Conservation (phyloP, 1,284 basidiomycete genomes). For the Ceratobasidium sp. region DNA sequence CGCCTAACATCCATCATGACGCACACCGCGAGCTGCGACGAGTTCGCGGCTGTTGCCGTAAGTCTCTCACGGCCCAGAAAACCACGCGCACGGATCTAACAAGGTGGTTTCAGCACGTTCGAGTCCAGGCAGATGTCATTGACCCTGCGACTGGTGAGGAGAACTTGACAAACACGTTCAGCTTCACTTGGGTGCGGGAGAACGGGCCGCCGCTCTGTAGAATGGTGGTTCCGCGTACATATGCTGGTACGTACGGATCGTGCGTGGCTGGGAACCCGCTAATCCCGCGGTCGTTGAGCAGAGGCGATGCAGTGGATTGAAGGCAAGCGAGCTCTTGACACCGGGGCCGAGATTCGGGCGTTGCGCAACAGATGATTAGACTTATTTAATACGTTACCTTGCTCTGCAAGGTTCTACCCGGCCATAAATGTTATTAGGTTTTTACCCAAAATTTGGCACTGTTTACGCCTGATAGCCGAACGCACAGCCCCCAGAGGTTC, state of each 20-base stretch:
- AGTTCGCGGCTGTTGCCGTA: slow-evolving; percentile 62
- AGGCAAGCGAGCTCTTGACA: slow-evolving; percentile 69
- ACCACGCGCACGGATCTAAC: slow-evolving; percentile 44
- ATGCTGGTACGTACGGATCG: slow-evolving; percentile 59
- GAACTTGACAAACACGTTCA: slow-evolving; percentile 72
- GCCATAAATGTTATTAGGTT: too few species aligned
- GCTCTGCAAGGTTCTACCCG: too few species aligned
- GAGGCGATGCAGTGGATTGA: slow-evolving; percentile 86
- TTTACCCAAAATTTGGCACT: too few species aligned
- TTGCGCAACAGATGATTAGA: slow-evolving; percentile 45
- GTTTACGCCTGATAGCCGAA: too few species aligned
- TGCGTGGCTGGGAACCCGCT: not conserved
- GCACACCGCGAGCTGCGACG: slow-evolving; percentile 58
- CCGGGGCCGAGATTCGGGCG: slow-evolving; percentile 64
- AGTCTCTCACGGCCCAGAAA: slow-evolving; percentile 48
- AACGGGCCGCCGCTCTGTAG: slow-evolving; percentile 56
- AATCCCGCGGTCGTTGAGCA: slow-evolving; percentile 48
- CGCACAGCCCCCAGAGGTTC: too few species aligned
- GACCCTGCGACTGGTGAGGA: slow-evolving; percentile 73
- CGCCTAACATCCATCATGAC: slow-evolving; percentile 72
- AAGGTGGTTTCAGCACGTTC: slow-evolving; percentile 62
- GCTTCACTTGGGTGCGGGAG: slow-evolving; percentile 68
- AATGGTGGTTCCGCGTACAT: slow-evolving; percentile 73
- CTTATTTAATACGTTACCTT: not conserved
- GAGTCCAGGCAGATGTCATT: slow-evolving; percentile 77